Evolutionary conservation across 1,139 yeast genomes (phyloP).

Genomic region (Hyphopichia burtonii): DNA sequence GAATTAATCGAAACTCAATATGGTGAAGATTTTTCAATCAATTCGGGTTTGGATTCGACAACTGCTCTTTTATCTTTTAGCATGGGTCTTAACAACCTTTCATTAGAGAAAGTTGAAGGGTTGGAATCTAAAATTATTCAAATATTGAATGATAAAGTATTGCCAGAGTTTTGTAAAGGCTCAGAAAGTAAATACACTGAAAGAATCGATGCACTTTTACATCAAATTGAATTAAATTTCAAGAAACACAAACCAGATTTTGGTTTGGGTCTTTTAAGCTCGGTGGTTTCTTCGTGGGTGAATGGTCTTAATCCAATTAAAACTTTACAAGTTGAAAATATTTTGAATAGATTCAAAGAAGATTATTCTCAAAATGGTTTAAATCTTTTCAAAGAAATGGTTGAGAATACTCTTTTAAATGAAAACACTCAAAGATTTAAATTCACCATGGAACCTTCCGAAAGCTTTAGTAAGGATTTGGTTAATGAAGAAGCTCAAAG

Average conservation of each 20-base stretch:
- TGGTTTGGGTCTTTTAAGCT: constrained; percentile 76
- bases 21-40: constrained; percentile 85
- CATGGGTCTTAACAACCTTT: constrained; percentile 80
- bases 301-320: constrained; percentile 73
- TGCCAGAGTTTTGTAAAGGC: constrained; percentile 39
- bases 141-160: constrained; percentile 33
- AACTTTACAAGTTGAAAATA: constrained; percentile 61
- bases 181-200: constrained; percentile 52
- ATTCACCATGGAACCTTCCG: constrained; percentile 75
- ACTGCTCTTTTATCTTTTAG: constrained; percentile 80
- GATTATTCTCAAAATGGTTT: constrained; percentile 59
- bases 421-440: constrained; percentile 54
- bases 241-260: constrained; percentile 89
- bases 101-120: constrained; percentile 45
- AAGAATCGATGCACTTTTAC: constrained; percentile 79
- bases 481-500: constrained; percentile 56
- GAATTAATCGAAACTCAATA: constrained; percentile 78
- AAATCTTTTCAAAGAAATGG: constrained; percentile 54
- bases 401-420: constrained; percentile 51
- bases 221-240: constrained; percentile 80
- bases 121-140: constrained; percentile 46
- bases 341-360: constrained; percentile 56
- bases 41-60: constrained; percentile 83
- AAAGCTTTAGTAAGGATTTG: constrained; percentile 47
- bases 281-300: constrained; percentile 81